Evolutionary conservation across 176 grass and related monocot species (phyloP).

Genomic region (Phragmites australis): DNA sequence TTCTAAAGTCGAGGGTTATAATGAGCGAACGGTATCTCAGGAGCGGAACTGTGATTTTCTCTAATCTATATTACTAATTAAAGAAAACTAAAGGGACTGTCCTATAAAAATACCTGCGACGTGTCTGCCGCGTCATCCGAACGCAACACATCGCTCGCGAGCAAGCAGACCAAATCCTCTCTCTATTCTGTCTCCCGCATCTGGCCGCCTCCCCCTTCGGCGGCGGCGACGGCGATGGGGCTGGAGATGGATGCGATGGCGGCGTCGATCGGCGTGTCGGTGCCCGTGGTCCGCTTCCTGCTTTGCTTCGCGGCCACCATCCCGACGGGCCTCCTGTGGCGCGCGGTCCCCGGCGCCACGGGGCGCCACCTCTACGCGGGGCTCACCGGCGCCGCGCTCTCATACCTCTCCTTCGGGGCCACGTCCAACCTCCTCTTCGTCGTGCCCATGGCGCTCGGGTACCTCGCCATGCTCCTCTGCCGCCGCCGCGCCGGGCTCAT

Average conservation of each 20-base stretch:
- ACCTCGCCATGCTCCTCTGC: slow-evolving; percentile 77
- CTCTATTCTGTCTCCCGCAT: slow-evolving; percentile 23
- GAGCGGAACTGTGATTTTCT: too few relatives aligned
- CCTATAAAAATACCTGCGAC: slow-evolving; percentile 9
- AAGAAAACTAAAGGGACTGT: neutral
- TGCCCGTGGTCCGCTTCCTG: slow-evolving; percentile 92
- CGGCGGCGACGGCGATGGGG: slow-evolving; percentile 48
- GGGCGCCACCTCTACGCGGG: slow-evolving; percentile 86
- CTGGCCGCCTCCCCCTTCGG: slow-evolving; percentile 22
- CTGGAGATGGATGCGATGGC: slow-evolving; percentile 82
- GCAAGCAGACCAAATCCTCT: slow-evolving; percentile 39
- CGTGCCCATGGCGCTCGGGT: slow-evolving; percentile 74
- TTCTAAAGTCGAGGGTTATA: too few relatives aligned
- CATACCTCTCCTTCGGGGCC: slow-evolving; percentile 85
- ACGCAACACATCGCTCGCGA: neutral
- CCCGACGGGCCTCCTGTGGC: slow-evolving; percentile 77
- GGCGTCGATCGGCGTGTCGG: slow-evolving; percentile 85
- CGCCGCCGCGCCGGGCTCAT: slow-evolving; percentile 68
- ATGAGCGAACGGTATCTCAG: too few relatives aligned
- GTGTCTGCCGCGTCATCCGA: slow-evolving; percentile 27
- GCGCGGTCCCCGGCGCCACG: slow-evolving; percentile 56
- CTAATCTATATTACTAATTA: neutral
- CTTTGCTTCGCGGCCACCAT: slow-evolving; percentile 96
- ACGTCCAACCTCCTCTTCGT: slow-evolving; percentile 95
- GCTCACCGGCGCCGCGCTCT: slow-evolving; percentile 70